phyloP scores from a whole-genome alignment of 2,329 filamentous ascomycete genomes.

The Aspergillus novoparasiticus region DNA sequence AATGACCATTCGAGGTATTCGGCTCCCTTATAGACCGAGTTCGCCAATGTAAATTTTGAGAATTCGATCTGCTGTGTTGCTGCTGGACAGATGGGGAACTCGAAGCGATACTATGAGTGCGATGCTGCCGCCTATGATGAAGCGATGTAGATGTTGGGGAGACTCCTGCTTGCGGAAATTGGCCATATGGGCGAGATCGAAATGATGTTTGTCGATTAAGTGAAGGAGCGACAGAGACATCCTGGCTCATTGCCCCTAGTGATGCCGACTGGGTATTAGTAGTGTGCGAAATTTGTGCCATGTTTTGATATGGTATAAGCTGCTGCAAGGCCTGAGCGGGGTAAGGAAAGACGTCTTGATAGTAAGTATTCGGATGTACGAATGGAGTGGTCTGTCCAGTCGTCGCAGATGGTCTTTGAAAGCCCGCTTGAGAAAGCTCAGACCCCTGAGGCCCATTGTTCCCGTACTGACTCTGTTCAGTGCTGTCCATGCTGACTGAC shows the following conservation, averaged over 20 bases:
- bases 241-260: not conserved
- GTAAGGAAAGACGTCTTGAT: not conserved
- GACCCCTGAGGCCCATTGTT: not conserved
- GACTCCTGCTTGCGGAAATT: conserved; percentile 11
- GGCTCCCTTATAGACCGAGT: conserved; percentile 7
- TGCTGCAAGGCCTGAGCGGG: not conserved
- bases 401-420: not conserved
- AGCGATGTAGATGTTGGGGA: not conserved
- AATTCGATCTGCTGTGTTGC: conserved; percentile 3
- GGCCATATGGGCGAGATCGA: conserved; percentile 9
- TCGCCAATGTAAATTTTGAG: conserved; percentile 13
- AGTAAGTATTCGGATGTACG: not conserved
- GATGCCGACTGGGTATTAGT: not conserved
- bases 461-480: not conserved
- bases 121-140: conserved; percentile 18
- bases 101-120: conserved; percentile 11
- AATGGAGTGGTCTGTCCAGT: not conserved
- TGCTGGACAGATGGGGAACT: not conserved
- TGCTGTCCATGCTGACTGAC: not conserved
- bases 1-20: not conserved
- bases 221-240: not conserved
- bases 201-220: not conserved
- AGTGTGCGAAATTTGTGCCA: conserved; percentile 1
- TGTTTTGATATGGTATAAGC: not conserved
- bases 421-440: not conserved